phyloP scores from a whole-genome alignment of 139 green algal genomes.

The Auxenochlorella pyrenoidosa region DNA sequence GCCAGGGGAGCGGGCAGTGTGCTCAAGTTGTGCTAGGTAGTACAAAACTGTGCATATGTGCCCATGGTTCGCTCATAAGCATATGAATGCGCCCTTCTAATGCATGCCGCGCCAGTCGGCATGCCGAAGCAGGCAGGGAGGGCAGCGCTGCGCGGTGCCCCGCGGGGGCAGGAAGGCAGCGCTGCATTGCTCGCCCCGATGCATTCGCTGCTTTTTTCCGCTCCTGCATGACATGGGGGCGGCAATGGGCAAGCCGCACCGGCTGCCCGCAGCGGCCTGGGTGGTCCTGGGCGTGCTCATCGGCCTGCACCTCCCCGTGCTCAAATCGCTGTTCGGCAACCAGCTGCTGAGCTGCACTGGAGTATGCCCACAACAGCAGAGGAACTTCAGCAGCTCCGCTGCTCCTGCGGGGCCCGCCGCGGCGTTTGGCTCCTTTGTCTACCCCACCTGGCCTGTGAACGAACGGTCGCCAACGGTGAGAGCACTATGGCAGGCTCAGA shows the following conservation, averaged over 20 bases:
- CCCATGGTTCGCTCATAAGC: no score
- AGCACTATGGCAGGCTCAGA: no score
- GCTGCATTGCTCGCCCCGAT: no score
- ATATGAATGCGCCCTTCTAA: no score
- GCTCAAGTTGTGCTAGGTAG: no score
- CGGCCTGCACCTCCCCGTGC: background rate
- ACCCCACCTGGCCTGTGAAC: constrained; percentile 24
- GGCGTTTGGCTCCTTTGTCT: constrained; percentile 24
- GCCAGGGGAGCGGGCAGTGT: no score
- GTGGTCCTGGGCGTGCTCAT: background rate
- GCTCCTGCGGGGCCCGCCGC: background rate
- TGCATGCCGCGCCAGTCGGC: no score
- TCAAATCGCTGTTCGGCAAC: background rate
- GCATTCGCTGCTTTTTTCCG: no score
- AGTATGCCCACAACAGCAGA: constrained; percentile 11
- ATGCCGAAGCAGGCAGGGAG: no score
- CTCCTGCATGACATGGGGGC: background rate
- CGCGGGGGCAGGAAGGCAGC: no score
- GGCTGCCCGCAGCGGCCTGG: background rate
- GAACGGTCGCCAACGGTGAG: constrained; percentile 3
- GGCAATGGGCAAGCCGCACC: background rate
- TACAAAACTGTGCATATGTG: no score
- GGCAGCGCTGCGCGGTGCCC: no score
- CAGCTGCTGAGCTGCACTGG: background rate
- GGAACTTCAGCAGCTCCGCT: background rate